Evolutionary conservation across 2,329 filamentous ascomycete genomes (phyloP), one percentile per base, ranked within the genome.

Genomic region (Akanthomyces dipterigenus): DNA sequence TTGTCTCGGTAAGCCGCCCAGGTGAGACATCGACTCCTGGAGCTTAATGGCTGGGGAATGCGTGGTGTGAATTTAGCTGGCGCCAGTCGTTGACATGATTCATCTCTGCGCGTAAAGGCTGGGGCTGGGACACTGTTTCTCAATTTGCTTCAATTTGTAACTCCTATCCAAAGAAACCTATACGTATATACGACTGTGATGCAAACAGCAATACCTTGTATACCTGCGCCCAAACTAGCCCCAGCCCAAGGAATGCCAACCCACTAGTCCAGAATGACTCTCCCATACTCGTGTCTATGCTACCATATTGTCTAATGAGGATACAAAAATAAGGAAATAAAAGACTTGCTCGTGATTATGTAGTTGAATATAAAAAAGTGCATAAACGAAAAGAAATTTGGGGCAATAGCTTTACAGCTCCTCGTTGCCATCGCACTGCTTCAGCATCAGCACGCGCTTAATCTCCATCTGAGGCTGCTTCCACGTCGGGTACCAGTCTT

Each of bases 401-500:
- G 38, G n/a, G 50, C 34, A 24, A 38, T 45, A 38, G 36, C 22
- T 62, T 68, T 70, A 82, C 61, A 82, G 68, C 61, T 81, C 76
- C 70, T 87, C 84, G 57, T 80, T 71, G 1, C 84, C 85, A 66
- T 88, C 82, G 67, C 85, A 88, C 71, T 90, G 86, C 72, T 88
- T 84, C 84, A 81, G 82, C 78, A 91, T 90, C 63, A 83, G 78
- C 24, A 93, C 88, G 65, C 82, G 86, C 71, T 82, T 86, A 28
- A 93, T 76, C 70, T 88, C 80, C 80, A 93, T 82, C 68, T 85
- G 80, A 1, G 86, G 87, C 66, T 81, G 77, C 62, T 81, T 82
- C 90, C 90, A 93, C 0, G 89, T 91, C 5, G 87, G 83, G 49
- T 81, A 75, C 89, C 90, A 93, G 31, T 77, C 65, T 60, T 85